Percentiles rank a stretch among this genome's conserved stretches.
phyloP scores from a whole-genome alignment of 2,329 filamentous ascomycete genomes.

The Teratosphaeria epicoccoides region DNA sequence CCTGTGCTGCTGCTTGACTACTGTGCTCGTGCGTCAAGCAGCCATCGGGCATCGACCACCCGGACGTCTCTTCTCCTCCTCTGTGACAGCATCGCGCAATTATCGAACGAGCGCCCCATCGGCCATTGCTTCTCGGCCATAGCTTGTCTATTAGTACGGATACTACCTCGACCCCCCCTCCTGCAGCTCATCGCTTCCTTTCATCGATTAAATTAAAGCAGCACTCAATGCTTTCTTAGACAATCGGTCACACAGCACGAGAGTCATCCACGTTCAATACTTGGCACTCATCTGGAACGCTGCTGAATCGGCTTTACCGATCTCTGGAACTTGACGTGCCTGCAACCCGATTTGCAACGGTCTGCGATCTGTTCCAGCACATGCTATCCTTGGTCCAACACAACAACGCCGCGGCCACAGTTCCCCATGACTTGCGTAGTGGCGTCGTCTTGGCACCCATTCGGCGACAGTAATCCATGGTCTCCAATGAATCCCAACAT shows the following conservation, averaged over 20 bases:
- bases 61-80: background rate
- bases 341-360: background rate
- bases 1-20: background rate
- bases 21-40: background rate
- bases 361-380: background rate
- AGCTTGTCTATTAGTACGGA: conserved; percentile 1
- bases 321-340: background rate
- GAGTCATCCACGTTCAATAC: background rate
- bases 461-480: conserved; percentile 21
- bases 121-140: background rate
- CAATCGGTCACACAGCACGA: background rate
- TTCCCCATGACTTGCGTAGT: conserved; percentile 23
- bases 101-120: background rate
- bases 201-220: background rate
- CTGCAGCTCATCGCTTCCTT: background rate
- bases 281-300: background rate
- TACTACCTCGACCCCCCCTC: background rate
- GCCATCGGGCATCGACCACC: background rate
- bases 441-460: conserved; percentile 20
- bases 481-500: conserved; percentile 22
- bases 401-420: background rate
- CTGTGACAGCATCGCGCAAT: background rate
- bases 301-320: background rate
- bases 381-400: background rate
- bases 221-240: background rate